These are phyloP conservation scores for Trypanosoma vivax DNA, from an alignment of 208 protist species.

Conservation along the genomic window DNA sequence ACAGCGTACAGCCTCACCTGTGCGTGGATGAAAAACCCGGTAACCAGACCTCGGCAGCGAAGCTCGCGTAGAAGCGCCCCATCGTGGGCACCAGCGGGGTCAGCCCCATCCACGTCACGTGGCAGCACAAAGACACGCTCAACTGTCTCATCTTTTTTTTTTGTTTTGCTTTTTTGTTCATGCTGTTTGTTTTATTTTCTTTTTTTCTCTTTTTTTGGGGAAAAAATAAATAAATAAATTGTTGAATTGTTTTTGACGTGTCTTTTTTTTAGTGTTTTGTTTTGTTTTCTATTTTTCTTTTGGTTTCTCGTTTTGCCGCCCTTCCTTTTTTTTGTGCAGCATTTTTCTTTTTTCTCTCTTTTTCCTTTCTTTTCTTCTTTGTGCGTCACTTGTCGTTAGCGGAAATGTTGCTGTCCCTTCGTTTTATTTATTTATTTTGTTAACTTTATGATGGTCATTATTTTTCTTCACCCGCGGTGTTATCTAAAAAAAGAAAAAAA, in stretches of 20 bases:
- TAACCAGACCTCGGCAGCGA: constrained; percentile 3
- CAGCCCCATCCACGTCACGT: neutral
- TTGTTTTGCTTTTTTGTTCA: no score
- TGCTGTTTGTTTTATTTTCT: no score
- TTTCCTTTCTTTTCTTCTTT: constrained; percentile 6
- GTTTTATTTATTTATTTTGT: neutral
- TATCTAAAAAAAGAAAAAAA: neutral
- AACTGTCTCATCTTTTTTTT: no score
- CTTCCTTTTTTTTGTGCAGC: no score
- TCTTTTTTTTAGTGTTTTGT: no score
- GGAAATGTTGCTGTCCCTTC: neutral
- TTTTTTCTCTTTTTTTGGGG: no score
- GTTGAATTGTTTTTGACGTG: no score
- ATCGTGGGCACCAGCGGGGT: neutral
- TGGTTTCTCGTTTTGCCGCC: no score
- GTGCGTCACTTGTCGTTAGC: neutral
- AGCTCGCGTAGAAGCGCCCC: constrained; percentile 11
- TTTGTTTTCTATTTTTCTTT: no score
- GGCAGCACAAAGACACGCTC: constrained; percentile 11
- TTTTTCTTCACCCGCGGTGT: neutral
- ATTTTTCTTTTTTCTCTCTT: no score
- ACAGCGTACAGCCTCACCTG: constrained; percentile 1
- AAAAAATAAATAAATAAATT: no score
- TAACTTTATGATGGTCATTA: constrained; percentile 6
- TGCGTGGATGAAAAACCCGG: constrained; percentile 10